Conservation (phyloP, 2,329 filamentous ascomycete species). For the Penicillium sp. region DNA sequence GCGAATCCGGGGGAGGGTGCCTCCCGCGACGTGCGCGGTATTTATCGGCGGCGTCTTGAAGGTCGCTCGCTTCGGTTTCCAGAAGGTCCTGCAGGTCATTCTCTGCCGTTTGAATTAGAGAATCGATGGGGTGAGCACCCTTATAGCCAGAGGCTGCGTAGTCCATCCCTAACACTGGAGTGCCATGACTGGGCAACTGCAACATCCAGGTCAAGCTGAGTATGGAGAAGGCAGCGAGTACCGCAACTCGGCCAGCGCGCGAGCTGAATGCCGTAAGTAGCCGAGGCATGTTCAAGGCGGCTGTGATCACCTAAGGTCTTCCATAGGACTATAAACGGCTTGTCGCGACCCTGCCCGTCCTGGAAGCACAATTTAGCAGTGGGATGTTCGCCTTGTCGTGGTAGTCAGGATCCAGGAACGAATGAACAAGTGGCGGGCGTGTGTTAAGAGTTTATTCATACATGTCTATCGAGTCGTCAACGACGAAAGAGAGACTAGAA, state of each 20-base stretch:
- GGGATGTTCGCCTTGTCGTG: background rate
- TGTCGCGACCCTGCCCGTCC: background rate
- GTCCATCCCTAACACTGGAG: background rate
- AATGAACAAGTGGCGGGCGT: background rate
- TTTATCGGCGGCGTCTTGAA: constrained; percentile 39
- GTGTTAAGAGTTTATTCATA: background rate
- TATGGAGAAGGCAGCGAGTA: background rate
- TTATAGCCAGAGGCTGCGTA: background rate
- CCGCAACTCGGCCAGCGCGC: background rate
- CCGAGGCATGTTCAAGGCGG: background rate
- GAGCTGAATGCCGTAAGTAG: constrained; percentile 4
- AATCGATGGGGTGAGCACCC: constrained; percentile 17
- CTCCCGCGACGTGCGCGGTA: constrained; percentile 47
- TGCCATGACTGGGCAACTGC: background rate
- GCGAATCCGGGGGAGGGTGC: constrained; percentile 52
- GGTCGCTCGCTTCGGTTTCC: constrained; percentile 33
- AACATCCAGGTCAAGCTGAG: background rate
- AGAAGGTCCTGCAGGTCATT: constrained; percentile 14
- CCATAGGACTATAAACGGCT: background rate
- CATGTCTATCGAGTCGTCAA: background rate
- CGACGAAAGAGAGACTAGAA: background rate
- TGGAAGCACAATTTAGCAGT: background rate
- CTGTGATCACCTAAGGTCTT: background rate
- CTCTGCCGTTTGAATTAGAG: constrained; percentile 17
- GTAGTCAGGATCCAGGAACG: background rate